These are phyloP conservation scores for Lactarius pseudohatsudake DNA, from an alignment of 768 basidiomycete species.

Conservation along the genomic window DNA sequence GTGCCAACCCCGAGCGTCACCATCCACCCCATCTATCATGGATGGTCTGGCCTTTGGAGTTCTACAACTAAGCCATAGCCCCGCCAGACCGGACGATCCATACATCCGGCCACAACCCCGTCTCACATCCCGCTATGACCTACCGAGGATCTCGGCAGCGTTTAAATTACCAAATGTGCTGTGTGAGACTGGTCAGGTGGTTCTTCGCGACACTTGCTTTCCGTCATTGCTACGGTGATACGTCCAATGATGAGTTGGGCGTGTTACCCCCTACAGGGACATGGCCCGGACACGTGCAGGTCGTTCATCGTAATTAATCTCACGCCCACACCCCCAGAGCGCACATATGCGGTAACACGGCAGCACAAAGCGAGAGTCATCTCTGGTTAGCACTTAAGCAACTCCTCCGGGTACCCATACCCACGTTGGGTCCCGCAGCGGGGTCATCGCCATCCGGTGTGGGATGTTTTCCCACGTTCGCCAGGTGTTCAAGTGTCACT, in stretches of 20 bases:
- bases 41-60: conserved; percentile 15
- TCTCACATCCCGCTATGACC: not conserved
- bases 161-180: conserved; percentile 11
- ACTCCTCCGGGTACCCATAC: conserved; percentile 4
- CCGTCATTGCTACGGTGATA: not conserved
- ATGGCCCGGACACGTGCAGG: conserved; percentile 9
- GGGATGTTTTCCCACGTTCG: conserved; percentile 4
- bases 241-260: not conserved
- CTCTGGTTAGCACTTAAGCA: conserved; percentile 5
- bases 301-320: conserved; percentile 1
- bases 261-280: conserved; percentile 11
- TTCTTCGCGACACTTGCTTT: not conserved
- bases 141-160: conserved; percentile 24
- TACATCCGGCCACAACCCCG: not conserved
- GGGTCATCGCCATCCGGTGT: conserved; percentile 4
- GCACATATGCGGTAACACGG: conserved; percentile 3
- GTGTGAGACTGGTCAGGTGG: conserved; percentile 14
- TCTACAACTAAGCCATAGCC: not conserved
- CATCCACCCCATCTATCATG: conserved; percentile 1
- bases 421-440: conserved; percentile 7
- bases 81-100: not conserved
- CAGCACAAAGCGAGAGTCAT: conserved; percentile 9
- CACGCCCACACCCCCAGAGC: conserved; percentile 1
- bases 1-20: conserved; percentile 17
- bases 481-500: conserved; percentile 1